Evolutionary conservation across 306 rosid genomes (phyloP), one percentile per base, ranked within the genome.

Genomic region (Castanea sativa): DNA sequence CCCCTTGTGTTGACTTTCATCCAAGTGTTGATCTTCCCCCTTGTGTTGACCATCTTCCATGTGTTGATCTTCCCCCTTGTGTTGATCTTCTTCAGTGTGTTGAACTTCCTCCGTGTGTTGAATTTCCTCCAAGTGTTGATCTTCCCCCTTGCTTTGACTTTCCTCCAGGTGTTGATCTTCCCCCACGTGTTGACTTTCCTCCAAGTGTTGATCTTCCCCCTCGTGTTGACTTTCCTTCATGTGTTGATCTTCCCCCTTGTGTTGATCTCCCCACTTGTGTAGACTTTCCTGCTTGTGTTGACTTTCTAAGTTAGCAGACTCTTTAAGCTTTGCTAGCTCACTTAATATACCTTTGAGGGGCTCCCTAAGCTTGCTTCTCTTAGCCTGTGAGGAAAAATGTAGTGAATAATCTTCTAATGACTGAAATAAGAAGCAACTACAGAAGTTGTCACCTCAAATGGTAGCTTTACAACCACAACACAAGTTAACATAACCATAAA

Each of bases 251-350:
- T 9, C 43, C 43, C 43, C 7, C 43, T 38, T 38, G 43, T 38
- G 43, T 38, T 6, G 43, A 25, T 25, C 27, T 25, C 27, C 27
- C 27, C 27, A 25, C 27, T 25, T 25, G 27, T 25, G 41, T 35
- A 4, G 41, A 45, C 52, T 45, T 45, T 12, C 52, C 53, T 49
- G 15, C 53, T 49, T 49, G 53, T 49, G 53, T 68, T 35, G 72
- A 33, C 27, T 68, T 68, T 68, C 72, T 7, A 35, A 35, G 52
- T 45, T 30, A 18, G 52, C n/a, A 33, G 81, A 29, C 76, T 51
- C 73, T 78, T 83, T 94, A 59, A 88, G 75, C 86, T 84, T 88
- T 1, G 85, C 80, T 70, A 94, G 94, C 82, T 91, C 92, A 10
- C 72, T 82, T 76, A 91, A 43, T 30, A 86, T 86, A 38, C 82